phyloP scores from a whole-genome alignment of 139 green algal genomes.

The Coelastrella sp. region DNA sequence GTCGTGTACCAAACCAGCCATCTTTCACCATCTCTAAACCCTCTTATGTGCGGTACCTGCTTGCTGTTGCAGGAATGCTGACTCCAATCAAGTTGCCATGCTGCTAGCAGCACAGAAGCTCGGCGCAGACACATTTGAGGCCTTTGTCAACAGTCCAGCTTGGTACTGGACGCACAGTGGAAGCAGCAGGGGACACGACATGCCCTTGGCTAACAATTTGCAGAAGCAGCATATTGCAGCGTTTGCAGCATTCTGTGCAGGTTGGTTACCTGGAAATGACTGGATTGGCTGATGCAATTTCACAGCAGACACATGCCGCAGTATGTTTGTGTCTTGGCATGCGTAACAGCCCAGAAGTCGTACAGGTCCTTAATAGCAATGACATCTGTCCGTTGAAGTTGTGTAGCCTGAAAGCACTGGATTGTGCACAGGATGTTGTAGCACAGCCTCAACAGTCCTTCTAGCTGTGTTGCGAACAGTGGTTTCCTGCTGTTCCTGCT shows the following conservation, averaged over 20 bases:
- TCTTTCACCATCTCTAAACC: neutral
- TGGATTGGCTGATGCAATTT: neutral
- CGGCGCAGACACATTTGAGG: constrained; percentile 26
- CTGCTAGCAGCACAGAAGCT: constrained; percentile 1
- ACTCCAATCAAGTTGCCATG: constrained; percentile 32
- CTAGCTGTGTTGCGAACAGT: too few species aligned
- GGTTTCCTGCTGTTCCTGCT: too few species aligned
- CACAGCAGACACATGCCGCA: neutral
- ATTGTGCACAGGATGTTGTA: too few species aligned
- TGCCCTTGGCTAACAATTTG: constrained; percentile 12
- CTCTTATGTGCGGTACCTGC: too few species aligned
- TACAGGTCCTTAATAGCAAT: too few species aligned
- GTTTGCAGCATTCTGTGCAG: constrained; percentile 39
- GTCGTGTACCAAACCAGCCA: too few species aligned
- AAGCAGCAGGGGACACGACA: constrained; percentile 32
- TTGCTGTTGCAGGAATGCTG: constrained; percentile 21
- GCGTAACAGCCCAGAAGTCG: too few species aligned
- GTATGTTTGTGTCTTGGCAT: neutral
- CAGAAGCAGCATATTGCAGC: neutral
- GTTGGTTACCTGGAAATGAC: too few species aligned
- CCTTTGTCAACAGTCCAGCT: constrained; percentile 27
- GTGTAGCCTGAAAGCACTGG: too few species aligned
- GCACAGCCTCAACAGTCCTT: too few species aligned
- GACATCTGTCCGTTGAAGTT: too few species aligned
- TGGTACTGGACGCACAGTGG: constrained; percentile 3